Conservation (phyloP, 805 yeast genomes). For the Phaffomyces thermotolerans region DNA sequence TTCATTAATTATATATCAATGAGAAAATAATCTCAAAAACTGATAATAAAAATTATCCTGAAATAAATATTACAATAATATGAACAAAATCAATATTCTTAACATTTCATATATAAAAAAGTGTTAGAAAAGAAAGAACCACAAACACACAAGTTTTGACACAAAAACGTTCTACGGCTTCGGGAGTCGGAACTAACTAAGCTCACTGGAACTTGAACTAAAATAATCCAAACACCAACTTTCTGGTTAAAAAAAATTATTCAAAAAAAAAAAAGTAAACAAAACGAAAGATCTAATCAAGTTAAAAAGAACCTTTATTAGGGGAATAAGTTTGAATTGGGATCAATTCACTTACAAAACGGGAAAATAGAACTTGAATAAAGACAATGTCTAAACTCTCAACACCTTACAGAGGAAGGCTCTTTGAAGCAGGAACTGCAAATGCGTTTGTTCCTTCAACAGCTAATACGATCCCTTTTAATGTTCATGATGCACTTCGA, state of each 20-base stretch:
- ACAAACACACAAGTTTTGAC: neutral
- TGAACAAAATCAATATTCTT: no score
- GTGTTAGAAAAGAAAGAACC: no score
- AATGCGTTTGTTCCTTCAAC: constrained; percentile 7
- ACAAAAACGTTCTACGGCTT: neutral
- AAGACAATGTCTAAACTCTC: constrained; percentile 18
- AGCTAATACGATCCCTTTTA: constrained; percentile 9
- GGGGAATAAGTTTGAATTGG: neutral
- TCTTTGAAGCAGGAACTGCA: constrained; percentile 9
- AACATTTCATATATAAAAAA: no score
- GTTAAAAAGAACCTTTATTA: neutral
- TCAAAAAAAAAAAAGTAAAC: constrained; percentile 5
- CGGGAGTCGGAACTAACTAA: neutral
- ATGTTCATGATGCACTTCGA: constrained; percentile 26
- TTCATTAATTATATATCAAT: no score
- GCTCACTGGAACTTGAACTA: no score
- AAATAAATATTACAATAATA: no score
- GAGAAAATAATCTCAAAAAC: no score
- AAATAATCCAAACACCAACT: neutral
- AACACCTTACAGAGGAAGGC: constrained; percentile 20
- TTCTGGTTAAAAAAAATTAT: neutral
- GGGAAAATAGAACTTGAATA: neutral
- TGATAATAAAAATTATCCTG: no score
- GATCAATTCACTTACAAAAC: neutral
- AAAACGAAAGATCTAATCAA: neutral